A percentile compares a stretch with the other conserved stretches of the same genome.
phyloP scores from a whole-genome alignment of 441 rosid genomes.

The Hypseocharis bilobata region DNA sequence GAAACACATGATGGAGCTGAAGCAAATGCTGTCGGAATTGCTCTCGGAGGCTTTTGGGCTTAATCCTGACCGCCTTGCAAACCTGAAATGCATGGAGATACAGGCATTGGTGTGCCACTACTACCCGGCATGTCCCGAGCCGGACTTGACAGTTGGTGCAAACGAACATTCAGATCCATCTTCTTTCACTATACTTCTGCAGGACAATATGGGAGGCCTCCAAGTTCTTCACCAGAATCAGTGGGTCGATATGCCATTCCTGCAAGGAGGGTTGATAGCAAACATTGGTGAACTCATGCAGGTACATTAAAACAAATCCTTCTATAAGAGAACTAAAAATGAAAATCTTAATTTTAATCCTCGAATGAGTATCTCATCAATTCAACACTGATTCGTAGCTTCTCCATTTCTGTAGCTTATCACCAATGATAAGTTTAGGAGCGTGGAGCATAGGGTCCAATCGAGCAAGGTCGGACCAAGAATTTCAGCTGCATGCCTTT shows the following conservation, averaged over 20 bases:
- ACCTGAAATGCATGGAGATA: constrained; percentile 44
- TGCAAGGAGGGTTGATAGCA: constrained; percentile 26
- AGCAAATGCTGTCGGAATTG: constrained; percentile 27
- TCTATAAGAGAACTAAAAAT: neutral
- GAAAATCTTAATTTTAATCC: neutral
- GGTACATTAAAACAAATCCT: constrained; percentile 20
- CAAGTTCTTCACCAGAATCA: constrained; percentile 17
- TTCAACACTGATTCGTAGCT: neutral
- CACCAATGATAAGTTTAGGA: constrained; percentile 35
- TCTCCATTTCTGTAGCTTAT: constrained; percentile 23
- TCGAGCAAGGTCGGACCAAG: constrained; percentile 19
- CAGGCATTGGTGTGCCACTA: constrained; percentile 39
- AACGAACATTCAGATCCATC: constrained; percentile 12
- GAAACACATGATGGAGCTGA: constrained; percentile 26
- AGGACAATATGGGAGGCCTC: constrained; percentile 17
- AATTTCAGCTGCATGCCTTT: constrained; percentile 35
- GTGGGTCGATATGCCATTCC: constrained; percentile 16
- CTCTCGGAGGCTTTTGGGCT: constrained; percentile 46
- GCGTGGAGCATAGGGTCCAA: constrained; percentile 44
- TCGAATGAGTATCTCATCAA: constrained; percentile 4
- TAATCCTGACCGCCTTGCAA: constrained; percentile 26
- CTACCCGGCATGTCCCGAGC: constrained; percentile 51
- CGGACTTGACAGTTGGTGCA: constrained; percentile 31
- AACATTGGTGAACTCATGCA: constrained; percentile 56
- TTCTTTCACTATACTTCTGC: constrained; percentile 18